Evolutionary conservation across 1,139 yeast genomes (phyloP).

Genomic region (Scheffersomyces titani): DNA sequence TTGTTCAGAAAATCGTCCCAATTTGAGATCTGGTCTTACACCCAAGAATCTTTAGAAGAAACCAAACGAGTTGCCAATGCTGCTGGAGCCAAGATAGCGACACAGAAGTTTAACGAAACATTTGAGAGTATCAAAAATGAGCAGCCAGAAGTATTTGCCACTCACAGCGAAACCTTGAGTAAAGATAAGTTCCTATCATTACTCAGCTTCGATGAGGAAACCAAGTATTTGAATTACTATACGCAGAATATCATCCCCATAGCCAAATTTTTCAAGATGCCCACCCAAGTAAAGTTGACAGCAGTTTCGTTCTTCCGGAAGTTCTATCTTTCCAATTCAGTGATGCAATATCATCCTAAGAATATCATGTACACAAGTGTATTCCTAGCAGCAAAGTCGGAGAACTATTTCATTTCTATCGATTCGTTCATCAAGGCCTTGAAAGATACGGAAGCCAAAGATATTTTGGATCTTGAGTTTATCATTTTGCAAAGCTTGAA

Average conservation of each 20-base stretch:
- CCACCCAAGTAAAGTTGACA: constrained; percentile 65
- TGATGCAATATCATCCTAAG: constrained; percentile 87
- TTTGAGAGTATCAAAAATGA: constrained; percentile 29
- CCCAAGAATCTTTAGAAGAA: constrained; percentile 52
- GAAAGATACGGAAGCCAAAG: constrained; percentile 63
- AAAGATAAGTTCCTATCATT: constrained; percentile 38
- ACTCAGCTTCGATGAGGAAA: constrained; percentile 69
- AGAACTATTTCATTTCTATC: constrained; percentile 84
- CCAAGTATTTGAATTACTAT: constrained; percentile 64
- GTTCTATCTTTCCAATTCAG: constrained; percentile 77
- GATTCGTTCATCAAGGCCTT: constrained; percentile 75
- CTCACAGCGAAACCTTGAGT: constrained; percentile 35
- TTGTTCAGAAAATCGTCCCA: constrained; percentile 86
- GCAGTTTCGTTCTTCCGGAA: constrained; percentile 81
- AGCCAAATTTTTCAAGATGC: constrained; percentile 47
- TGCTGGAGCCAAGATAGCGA: constrained; percentile 46
- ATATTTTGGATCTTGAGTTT: constrained; percentile 79
- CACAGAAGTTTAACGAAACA: constrained; percentile 31
- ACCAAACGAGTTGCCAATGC: constrained; percentile 51
- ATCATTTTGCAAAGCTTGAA: constrained; percentile 68
- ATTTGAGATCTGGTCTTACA: constrained; percentile 82
- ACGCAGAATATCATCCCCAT: constrained; percentile 67
- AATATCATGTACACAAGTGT: constrained; percentile 80
- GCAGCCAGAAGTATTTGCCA: constrained; percentile 28
- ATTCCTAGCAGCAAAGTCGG: constrained; percentile 90